Base-by-base conservation (phyloP, 2,329 filamentous ascomycete species). In the Colletotrichum shisoi region DNA sequence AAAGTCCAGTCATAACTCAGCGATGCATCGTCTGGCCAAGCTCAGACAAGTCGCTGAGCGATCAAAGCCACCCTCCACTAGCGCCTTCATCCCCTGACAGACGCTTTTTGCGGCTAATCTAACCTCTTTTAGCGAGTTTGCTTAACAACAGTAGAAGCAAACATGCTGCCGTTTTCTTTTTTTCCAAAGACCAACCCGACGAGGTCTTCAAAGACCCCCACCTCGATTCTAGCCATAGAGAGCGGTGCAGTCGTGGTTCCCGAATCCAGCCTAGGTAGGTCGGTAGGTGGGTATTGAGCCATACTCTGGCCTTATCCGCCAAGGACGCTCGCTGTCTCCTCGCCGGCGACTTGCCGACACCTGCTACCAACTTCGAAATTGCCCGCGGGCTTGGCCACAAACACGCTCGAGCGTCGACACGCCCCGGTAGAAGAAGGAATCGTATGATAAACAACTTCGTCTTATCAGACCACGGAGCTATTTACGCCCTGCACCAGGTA, bases 21-120 rank as follows among this genome's bases (percentile, higher is more conserved):
- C 48, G 60, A 63, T 67, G 60, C 40, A 63, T 58, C 53, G 45
- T 54, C 52, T 40, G 53, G 60, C 63, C 53, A 58, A 63, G 63
- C 60, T 34, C 48, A 64, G 48, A 53, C 19, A 44, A 27, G 64
- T 49, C 64, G 44, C 61, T n/a, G 46, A 67, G 61, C 45, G 61
- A 49, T 59, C 64, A 53, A 39, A 49, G 60, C 64, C 56, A 64
- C 46, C 62, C 42, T 40, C 34, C 44, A 24, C 57, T 11, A 49
- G 13, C 27, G 53, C 13, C 24, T 24, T 54, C 40, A 4, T 37
- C 15, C 42, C 34, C 42, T 53, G 57, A 34, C 57, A 46, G 4
- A n/a, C 7, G 19, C 49, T 34, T 37, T 31, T 63, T 54, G 64
- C 61, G 64, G 64, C 64, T 64, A 24, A 46, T 54, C 62, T 59